Base-by-base conservation (phyloP, 2,329 filamentous ascomycete genomes). In the Talaromyces sp. region DNA sequence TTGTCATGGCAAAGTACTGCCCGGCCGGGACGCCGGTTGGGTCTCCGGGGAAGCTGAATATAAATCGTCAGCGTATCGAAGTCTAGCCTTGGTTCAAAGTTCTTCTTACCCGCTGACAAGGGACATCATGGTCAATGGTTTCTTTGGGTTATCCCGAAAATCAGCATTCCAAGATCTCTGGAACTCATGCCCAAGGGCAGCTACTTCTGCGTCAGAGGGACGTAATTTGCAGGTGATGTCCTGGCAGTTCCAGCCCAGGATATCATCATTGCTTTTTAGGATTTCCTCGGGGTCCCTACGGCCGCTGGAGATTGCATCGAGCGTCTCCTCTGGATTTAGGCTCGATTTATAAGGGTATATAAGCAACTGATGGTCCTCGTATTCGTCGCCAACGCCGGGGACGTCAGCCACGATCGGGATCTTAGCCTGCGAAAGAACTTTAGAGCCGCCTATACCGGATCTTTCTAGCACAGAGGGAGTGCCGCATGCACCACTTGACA, bases 191-290 rank as follows among this genome's bases (percentile, higher is more conserved):
- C 41, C 52, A 9, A 59, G 26, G 10, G 19, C 31, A 11, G 29
- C 43, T 48, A 59, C 55, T 26, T 59, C 52, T 14, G 43, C 19
- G 26, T 54, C 57, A 19, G 57, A 59, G 38, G 57, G 57, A 3
- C 57, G 57, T 6, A 59, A 43, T 12, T 50, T 59, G 31, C 57
- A 54, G 21, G 53, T 50, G 14, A 54, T 29, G 24, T 59, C 57
- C 12, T 27, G 9, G 31, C n/a, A 12, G 14, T 56, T 59, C 52
- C 57, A 59, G 6, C 57, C 57, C 11, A 59, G 32, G 8, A 59
- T 59, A 10, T 38, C 26, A 27, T 54, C 52, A n/a, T 59, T 48
- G 1, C 48, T 54, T 17, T 35, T 51, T 21, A 54, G 24, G 4
- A 51, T 31, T 19, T 59, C 53, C 24, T 55, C 19, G n/a, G 51